A percentile compares a stretch with the other conserved stretches of the same genome.
Conservation (phyloP, 1,284 basidiomycete genomes). For the Vanrija sp. region DNA sequence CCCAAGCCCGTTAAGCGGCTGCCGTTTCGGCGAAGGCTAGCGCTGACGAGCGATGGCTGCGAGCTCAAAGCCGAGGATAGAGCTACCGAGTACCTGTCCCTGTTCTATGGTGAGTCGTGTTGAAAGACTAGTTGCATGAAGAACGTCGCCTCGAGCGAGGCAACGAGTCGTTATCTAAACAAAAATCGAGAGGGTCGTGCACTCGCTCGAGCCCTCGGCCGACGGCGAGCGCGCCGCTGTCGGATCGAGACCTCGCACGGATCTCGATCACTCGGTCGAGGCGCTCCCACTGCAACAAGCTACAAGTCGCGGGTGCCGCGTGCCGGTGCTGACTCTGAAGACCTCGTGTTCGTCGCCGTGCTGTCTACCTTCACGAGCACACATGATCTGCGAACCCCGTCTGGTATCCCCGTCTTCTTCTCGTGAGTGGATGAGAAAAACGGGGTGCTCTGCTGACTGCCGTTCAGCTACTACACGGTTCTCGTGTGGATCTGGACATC, state of each 20-base stretch:
- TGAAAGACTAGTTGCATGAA: too few species aligned
- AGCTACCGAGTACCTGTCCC: constrained; percentile 24
- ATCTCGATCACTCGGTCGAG: too few species aligned
- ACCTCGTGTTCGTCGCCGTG: constrained; percentile 35
- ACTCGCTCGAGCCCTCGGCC: too few species aligned
- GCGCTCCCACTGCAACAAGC: too few species aligned
- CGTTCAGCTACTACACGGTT: constrained; percentile 22
- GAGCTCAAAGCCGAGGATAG: constrained; percentile 22
- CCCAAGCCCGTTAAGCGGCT: not conserved
- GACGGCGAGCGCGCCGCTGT: too few species aligned
- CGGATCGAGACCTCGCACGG: too few species aligned
- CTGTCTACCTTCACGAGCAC: constrained; percentile 27
- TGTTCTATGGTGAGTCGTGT: constrained; percentile 29
- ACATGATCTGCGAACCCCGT: constrained; percentile 22
- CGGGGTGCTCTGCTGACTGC: not conserved
- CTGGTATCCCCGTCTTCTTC: constrained; percentile 24
- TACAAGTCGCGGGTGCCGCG: too few species aligned
- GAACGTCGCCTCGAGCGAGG: too few species aligned
- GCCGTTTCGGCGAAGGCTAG: not conserved
- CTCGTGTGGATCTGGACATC: constrained; percentile 32
- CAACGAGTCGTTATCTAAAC: too few species aligned
- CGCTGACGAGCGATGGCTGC: not conserved
- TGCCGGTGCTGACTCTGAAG: constrained; percentile 8
- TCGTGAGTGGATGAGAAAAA: constrained; percentile 9
- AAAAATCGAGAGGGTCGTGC: too few species aligned